Percentiles rank a stretch among this genome's conserved stretches.
phyloP scores from a whole-genome alignment of 768 basidiomycete species.

The Boletus reticuloceps region DNA sequence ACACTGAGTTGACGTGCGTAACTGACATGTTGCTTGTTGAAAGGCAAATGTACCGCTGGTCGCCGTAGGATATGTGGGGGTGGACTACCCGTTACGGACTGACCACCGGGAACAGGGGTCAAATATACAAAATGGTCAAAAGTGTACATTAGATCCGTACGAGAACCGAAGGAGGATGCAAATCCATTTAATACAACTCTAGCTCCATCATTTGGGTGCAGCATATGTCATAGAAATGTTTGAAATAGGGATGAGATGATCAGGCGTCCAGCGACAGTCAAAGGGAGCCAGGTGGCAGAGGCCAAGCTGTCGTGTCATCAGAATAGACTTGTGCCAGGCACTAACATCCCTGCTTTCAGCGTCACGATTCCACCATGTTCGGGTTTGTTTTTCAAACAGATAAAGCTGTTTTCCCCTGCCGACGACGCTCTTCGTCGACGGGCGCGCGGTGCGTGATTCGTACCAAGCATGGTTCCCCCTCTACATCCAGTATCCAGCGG shows the following conservation, averaged over 20 bases:
- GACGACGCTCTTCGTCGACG: constrained; percentile 47
- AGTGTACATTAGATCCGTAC: too few relatives aligned
- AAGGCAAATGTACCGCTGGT: background rate
- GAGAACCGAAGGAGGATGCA: background rate
- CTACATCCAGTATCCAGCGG: constrained; percentile 3
- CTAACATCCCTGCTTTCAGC: background rate
- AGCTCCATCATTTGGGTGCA: background rate
- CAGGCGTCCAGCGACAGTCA: background rate
- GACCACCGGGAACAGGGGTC: background rate
- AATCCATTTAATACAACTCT: constrained; percentile 5
- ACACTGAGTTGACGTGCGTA: constrained; percentile 59
- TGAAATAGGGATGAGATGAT: background rate
- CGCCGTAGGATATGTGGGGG: background rate
- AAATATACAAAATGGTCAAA: too few relatives aligned
- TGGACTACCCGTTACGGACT: background rate
- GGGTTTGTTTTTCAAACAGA: background rate
- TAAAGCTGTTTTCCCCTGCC: constrained; percentile 38
- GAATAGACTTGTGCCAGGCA: background rate
- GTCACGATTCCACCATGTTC: background rate
- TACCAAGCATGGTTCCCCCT: background rate
- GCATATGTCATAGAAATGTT: background rate
- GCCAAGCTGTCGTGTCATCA: background rate
- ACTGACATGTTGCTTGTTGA: constrained; percentile 45
- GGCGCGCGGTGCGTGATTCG: constrained; percentile 10
- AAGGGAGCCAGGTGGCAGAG: too few relatives aligned